Conservation (phyloP, 106 monocot genomes). For the Dendrobium officinale region DNA sequence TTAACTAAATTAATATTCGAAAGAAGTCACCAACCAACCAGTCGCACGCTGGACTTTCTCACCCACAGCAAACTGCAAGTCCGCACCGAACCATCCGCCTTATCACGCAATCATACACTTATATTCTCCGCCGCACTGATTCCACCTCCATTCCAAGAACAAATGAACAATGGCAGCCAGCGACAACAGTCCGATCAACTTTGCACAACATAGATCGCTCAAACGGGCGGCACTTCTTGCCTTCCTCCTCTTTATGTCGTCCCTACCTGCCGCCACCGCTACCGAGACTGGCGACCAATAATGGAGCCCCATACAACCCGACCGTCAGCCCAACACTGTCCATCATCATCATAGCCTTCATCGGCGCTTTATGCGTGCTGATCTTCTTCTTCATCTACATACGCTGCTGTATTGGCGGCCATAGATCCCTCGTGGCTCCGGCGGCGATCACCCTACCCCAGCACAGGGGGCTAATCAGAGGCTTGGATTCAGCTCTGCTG, state of each 20-base stretch:
- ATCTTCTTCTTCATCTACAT: conserved; percentile 15
- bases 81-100: too few relatives aligned
- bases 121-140: too few relatives aligned
- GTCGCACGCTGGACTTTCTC: too few relatives aligned
- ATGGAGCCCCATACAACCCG: neutral
- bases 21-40: too few relatives aligned
- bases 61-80: too few relatives aligned
- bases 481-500: conserved; percentile 14
- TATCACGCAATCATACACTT: too few relatives aligned
- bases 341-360: conserved; percentile 10
- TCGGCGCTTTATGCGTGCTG: conserved; percentile 12
- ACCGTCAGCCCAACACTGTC: conserved; percentile 10
- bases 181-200: too few relatives aligned
- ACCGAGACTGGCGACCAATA: neutral
- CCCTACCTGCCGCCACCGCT: neutral
- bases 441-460: neutral
- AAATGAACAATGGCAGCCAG: too few relatives aligned
- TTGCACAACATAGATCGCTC: too few relatives aligned
- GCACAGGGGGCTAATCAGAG: neutral
- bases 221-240: too few relatives aligned
- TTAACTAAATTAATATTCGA: too few relatives aligned
- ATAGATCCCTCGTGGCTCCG: neutral
- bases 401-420: conserved; percentile 11
- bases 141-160: too few relatives aligned
- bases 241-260: neutral